A percentile compares a stretch with the other conserved stretches of the same genome.
These are phyloP conservation scores for Lepidium aucheri DNA, from an alignment of 345 rosid genomes.

Conservation along the genomic window DNA sequence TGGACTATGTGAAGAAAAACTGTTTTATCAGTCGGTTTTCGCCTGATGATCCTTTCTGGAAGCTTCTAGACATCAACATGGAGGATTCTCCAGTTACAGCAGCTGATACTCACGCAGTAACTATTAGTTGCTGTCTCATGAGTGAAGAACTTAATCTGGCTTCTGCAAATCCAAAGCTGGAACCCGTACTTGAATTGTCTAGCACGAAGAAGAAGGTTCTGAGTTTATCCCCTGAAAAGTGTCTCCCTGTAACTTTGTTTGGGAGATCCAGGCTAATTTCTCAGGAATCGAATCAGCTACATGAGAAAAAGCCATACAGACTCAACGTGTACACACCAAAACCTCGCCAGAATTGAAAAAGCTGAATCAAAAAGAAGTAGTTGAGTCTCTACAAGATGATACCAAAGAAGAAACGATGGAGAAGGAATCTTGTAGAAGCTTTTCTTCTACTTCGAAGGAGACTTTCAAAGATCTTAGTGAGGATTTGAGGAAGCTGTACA, in stretches of 20 bases:
- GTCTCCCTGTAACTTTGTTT: slow-evolving; percentile 50
- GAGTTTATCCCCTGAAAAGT: slow-evolving; percentile 39
- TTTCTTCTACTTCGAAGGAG: slow-evolving; percentile 20
- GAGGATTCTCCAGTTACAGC: slow-evolving; percentile 30
- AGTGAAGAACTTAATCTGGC: slow-evolving; percentile 21
- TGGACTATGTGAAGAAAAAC: slow-evolving; percentile 56
- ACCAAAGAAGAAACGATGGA: background rate
- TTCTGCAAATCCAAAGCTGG: slow-evolving; percentile 20
- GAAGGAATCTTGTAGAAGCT: slow-evolving; percentile 10
- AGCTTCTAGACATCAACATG: slow-evolving; percentile 54
- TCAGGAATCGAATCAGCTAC: slow-evolving; percentile 23
- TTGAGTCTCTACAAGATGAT: slow-evolving; percentile 18
- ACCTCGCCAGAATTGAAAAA: background rate
- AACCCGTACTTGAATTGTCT: slow-evolving; percentile 20
- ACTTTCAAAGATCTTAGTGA: slow-evolving; percentile 39
- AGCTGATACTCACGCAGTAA: slow-evolving; percentile 10
- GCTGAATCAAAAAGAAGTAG: slow-evolving; percentile 4
- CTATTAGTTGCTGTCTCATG: slow-evolving; percentile 24
- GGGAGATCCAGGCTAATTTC: slow-evolving; percentile 60
- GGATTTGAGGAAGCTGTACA: slow-evolving; percentile 47
- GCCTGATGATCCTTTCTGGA: slow-evolving; percentile 63
- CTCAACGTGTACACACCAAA: background rate
- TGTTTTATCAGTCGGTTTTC: slow-evolving; percentile 39
- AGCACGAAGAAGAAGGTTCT: slow-evolving; percentile 23
- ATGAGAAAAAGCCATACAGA: slow-evolving; percentile 8